Evolutionary conservation across 805 yeast genomes (phyloP), one percentile per base, ranked within the genome.

Genomic region (Sugiyamaella valdiviana): DNA sequence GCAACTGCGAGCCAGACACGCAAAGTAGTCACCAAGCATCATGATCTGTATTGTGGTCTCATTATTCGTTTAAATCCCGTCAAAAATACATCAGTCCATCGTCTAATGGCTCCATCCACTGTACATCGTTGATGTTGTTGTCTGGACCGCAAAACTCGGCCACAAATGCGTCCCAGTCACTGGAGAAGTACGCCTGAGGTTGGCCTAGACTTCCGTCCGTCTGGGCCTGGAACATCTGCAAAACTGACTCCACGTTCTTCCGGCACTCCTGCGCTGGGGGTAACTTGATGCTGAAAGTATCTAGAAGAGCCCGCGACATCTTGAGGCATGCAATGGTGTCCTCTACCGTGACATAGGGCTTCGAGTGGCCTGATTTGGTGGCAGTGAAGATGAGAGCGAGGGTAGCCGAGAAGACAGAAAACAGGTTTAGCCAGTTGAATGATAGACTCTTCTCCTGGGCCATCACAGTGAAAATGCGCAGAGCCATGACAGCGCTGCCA

Each of bases 371-470:
- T 6, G 36, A 41, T 26, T 48, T 43, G 9, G 45, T 53, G 16
- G 55, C 53, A 20, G 53, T 53, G 39, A 50, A 54, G 10, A 54
- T 23, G 3, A 54, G 39, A 12, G 54, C 49, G 20, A 54, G 36
- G 3, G 57, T 44, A 10, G 58, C 57, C 7, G 53, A 43, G 43
- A 54, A 54, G 10, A 54, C 58, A 1, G 53, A 39, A 3, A 46
- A 26, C 5, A 54, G 44, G 43, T 52, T 54, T 20, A 54, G 49
- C 58, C 58, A 54, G 38, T 54, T 54, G 50, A 54, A 54, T 16
- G 58, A 42, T 39, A 54, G 32, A 21, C 49, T 53, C 32, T 41
- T 38, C 39, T 54, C 57, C n/a, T 44, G 42, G 16, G 37, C 36
- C 55, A 54, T 47, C 20, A 26, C 45, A 17, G 49, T 36, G 35